These are phyloP conservation scores for Wallemia mellicola DNA, from an alignment of 1,284 basidiomycete genomes.

Conservation along the genomic window DNA sequence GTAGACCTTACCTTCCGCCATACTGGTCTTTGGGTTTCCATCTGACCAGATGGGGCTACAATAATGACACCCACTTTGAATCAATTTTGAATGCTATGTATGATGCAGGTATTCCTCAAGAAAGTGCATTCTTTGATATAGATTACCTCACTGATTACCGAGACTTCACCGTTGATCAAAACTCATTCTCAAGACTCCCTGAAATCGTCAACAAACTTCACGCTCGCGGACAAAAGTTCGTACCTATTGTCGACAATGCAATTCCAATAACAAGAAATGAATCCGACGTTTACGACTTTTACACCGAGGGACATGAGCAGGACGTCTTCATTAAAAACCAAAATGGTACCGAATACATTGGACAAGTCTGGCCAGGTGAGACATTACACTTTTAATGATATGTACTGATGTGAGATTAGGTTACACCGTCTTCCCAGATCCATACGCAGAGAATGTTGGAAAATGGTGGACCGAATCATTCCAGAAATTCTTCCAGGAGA, in stretches of 20 bases:
- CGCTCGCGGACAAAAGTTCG: neutral
- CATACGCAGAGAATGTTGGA: conserved; percentile 29
- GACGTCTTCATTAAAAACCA: conserved; percentile 34
- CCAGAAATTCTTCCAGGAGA: conserved; percentile 23
- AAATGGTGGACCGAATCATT: conserved; percentile 29
- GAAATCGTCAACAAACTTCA: conserved; percentile 5
- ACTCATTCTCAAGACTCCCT: conserved; percentile 3
- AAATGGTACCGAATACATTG: conserved; percentile 32
- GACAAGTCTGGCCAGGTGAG: conserved; percentile 18
- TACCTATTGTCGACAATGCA: neutral
- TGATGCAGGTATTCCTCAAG: neutral
- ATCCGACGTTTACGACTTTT: conserved; percentile 19
- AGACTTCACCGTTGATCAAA: conserved; percentile 6
- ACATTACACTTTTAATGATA: neutral
- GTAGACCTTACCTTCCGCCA: conserved; percentile 3
- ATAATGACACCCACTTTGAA: conserved; percentile 4
- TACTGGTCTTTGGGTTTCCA: conserved; percentile 7
- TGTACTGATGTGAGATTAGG: conserved; percentile 22
- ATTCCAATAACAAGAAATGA: neutral
- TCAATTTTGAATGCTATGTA: neutral
- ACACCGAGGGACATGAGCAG: conserved; percentile 18
- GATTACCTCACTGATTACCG: conserved; percentile 6
- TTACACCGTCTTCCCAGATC: conserved; percentile 31
- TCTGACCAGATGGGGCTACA: conserved; percentile 7
- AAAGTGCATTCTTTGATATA: conserved; percentile 5